Base-by-base conservation (phyloP, 352 stramenopile genomes). In the Phytopythium delawarense region DNA sequence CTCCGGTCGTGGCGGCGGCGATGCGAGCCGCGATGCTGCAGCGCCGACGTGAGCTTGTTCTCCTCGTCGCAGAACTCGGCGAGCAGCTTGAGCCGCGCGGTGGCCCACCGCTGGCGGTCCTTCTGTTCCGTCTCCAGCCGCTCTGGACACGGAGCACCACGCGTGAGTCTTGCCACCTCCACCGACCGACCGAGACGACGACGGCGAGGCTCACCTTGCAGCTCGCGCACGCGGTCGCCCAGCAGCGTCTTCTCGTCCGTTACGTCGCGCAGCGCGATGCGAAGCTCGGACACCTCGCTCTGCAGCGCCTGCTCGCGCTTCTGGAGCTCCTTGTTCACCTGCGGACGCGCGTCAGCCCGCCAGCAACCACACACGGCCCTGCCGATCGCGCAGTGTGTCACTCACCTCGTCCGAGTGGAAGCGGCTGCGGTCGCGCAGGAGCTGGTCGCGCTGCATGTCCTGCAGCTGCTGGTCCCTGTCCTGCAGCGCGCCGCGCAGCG, bases 11-110 rank as follows among this genome's bases (percentile, higher is more conserved):
- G n/a, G 58, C 18, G 46, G 51, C 39, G 44, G 30, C n/a, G 42
- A 49, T 21, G 18, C 20, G 42, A 12, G 42, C 42, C 44, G 15
- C 61, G 62, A 32, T 61, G 61, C 39, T 58, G 66, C 8, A 81
- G 56, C 40, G 64, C 65, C 15, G 67, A 76, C 44, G 65, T 74
- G 57, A 92, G 65, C 53, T 89, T 91, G 75, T 74, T 89, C 57
- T 91, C 84, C 75, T 91, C 84, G 56, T 92, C 84, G 34, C 84
- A 92, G 59, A 92, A 92, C 62, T 91, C 80, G 16, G 81, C 81
- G 8, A 92, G 69, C 44, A 92, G 65, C 64, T 90, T 86, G 12
- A 92, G 69, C 20, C 84, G 70, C 35, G 79, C 75, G 20, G 78
- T 84, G 7, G 84, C 84, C 81, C 84, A 92, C 12, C 74, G 71